Evolutionary conservation across 352 stramenopile species (phyloP), one percentile per base, ranked within the genome.

Genomic region (Aphanomyces astaci): DNA sequence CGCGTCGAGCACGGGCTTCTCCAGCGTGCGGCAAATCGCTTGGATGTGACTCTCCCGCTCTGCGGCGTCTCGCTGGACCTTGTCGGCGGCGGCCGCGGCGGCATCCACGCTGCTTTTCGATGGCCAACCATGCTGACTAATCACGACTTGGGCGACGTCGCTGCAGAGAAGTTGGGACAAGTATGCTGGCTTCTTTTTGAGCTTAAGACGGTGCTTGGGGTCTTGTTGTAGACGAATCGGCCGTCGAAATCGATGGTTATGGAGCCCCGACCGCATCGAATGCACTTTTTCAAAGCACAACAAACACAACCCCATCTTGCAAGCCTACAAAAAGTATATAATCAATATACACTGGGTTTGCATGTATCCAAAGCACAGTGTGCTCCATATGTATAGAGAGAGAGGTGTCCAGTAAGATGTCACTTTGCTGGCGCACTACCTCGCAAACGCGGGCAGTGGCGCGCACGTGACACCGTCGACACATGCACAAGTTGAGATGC

Each of bases 1-100:
- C 17, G 62, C 62, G 7, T 57, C 48, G 11, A 68, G 46, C 43
- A 68, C 62, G n/a, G 62, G 62, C 39, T 59, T 60, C 27, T 68
- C 62, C 13, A 68, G 28, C 46, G 43, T 40, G 22, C 3, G 4
- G 4, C 22, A 27, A 4, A 59, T 59, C 28, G 17, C n/a, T 15
- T 45, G 39, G 17, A 59, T 28, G 11, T 51, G 22, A 3, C 19
- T 33, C 17, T 31, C 15, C 4, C 62, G 62, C 15, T 15, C 17
- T 9, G 19, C 62, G 25, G 22, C 24, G 19, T 27, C 43, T 39
- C 25, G 28, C 19, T 9, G 11, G 13, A 27, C 62, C 39, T 19
- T 28, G 4, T 56, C 62, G n/a, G 15, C 39, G 17, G 48, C 48
- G 10, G 33, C 31, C 19, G 10, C 13, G 9, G 39, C 51, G 3